Conservation (phyloP, 1,139 yeast species). For the Debaryomycetaceae sp. region DNA sequence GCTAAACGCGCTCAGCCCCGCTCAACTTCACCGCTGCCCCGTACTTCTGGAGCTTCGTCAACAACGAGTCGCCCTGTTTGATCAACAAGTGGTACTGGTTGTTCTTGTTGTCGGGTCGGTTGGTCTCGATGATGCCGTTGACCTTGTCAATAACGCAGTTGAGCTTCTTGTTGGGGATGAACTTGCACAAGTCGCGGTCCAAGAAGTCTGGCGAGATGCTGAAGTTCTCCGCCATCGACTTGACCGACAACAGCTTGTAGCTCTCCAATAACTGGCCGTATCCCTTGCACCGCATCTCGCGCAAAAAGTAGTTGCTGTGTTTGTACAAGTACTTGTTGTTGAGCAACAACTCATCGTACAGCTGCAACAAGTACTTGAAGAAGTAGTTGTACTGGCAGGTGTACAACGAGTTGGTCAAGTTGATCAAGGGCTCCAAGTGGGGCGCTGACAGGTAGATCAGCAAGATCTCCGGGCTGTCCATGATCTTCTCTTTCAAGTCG, state of each 20-base stretch:
- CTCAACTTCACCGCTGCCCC: slow-evolving; percentile 96
- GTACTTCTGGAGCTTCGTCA: slow-evolving; percentile 92
- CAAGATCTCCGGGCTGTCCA: slow-evolving; percentile 92
- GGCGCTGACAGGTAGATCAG: slow-evolving; percentile 72
- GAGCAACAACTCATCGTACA: slow-evolving; percentile 68
- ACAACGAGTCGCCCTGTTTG: slow-evolving; percentile 86
- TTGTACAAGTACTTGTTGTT: slow-evolving; percentile 72
- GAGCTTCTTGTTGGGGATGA: slow-evolving; percentile 88
- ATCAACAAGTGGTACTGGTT: slow-evolving; percentile 86
- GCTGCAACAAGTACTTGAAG: slow-evolving; percentile 73
- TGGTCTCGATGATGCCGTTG: slow-evolving; percentile 92
- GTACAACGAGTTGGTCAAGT: slow-evolving; percentile 82
- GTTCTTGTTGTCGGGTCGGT: slow-evolving; percentile 93
- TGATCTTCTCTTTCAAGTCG: slow-evolving; percentile 75
- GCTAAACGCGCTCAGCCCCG: slow-evolving; percentile 70
- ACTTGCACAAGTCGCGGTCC: slow-evolving; percentile 77
- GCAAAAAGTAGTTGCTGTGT: slow-evolving; percentile 78
- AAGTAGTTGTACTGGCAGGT: slow-evolving; percentile 83
- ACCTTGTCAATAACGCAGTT: slow-evolving; percentile 96
- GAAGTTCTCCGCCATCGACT: slow-evolving; percentile 92
- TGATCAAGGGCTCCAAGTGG: slow-evolving; percentile 73
- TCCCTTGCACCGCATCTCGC: slow-evolving; percentile 95
- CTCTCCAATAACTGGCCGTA: slow-evolving; percentile 92
- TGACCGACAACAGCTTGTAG: slow-evolving; percentile 82
- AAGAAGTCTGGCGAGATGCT: slow-evolving; percentile 83